Evolutionary conservation across 1,284 basidiomycete genomes (phyloP), one percentile per base, ranked within the genome.

Genomic region (Ceratobasidium sp.): DNA sequence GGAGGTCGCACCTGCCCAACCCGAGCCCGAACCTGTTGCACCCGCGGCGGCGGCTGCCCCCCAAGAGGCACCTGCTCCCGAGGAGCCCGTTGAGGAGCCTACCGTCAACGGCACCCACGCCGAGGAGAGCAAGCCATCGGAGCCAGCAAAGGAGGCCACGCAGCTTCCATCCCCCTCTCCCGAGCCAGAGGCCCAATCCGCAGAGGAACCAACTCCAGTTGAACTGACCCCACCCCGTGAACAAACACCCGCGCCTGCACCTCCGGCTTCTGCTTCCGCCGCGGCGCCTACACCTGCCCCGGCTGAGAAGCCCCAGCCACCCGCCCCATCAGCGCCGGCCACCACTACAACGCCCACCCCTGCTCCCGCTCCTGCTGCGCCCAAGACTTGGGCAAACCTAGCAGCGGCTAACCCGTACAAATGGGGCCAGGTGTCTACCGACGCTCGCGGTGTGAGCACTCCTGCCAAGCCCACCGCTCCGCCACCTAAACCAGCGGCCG

Each of bases 321-420:
- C 83, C 34, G 80, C 84, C 1, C 29, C 62, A 14, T 59, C 58
- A 22, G 62, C 62, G 27, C 79, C 84, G 41, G 75, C 77, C 75
- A 80, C 79, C 27, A 82, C 81, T 34, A 78, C 82, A 19, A 79
- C 82, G 16, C 82, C 83, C 9, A 83, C 86, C 0, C 79, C 86
- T 2, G 81, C 82, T 7, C 83, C 86, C 7, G 81, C 85, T 24
- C 89, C 92, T 1, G 81, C 87, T 16, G 84, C 79, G 27, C 90
- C 90, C 27, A 93, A 94, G 81, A 92, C 92, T 0, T 98, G 95
- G 96, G 96, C 96, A 0, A 92, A 91, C 76, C 88, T 97, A 63
- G 96, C 95, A 69, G 94, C 95, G 46, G 82, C 91, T 27, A 91
- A 92, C 79, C 83, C 87, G 41, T 90, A 88, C 80, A 90, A 91